Percentiles rank a stretch among this genome's conserved stretches.
These are phyloP conservation scores for Stephania yunnanensis DNA, from an alignment of 164 flowering plant genomes.

Conservation along the genomic window DNA sequence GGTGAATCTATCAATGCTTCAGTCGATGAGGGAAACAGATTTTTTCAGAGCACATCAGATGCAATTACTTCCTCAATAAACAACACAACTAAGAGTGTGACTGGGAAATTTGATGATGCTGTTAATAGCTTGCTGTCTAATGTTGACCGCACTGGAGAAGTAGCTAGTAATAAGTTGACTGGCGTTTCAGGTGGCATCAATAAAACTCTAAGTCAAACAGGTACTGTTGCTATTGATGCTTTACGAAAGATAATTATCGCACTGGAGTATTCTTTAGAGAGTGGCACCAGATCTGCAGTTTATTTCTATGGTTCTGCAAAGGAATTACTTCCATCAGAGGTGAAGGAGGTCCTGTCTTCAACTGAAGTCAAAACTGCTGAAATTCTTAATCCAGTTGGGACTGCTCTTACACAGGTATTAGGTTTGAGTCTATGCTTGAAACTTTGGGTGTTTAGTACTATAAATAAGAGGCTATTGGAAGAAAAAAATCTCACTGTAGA, in stretches of 20 bases:
- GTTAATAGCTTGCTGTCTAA: conserved; percentile 28
- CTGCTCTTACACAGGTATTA: conserved; percentile 55
- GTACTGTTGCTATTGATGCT: conserved; percentile 39
- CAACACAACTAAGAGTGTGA: conserved; percentile 30
- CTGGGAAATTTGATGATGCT: conserved; percentile 41
- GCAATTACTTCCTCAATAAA: conserved; percentile 37
- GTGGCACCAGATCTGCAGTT: conserved; percentile 39
- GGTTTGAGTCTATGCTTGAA: not conserved
- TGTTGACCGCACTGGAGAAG: conserved; percentile 41
- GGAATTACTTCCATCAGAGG: conserved; percentile 62
- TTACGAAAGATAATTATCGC: conserved; percentile 47
- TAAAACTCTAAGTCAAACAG: conserved; percentile 41
- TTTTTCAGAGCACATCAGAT: conserved; percentile 38
- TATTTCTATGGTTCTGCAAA: conserved; percentile 60
- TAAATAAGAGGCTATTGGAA: not conserved
- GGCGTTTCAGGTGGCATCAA: conserved; percentile 45
- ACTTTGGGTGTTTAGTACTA: not conserved
- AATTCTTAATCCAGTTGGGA: conserved; percentile 46
- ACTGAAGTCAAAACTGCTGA: conserved; percentile 44
- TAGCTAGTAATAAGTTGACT: conserved; percentile 35
- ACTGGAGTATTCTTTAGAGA: conserved; percentile 48
- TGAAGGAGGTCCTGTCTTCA: conserved; percentile 38
- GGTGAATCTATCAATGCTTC: conserved; percentile 41
- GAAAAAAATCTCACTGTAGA: not conserved
- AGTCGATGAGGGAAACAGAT: conserved; percentile 36